Percentiles rank a stretch among this genome's conserved stretches.
Conservation (phyloP, 202 grass and related monocot genomes). For the Brachypodium distachyon region DNA sequence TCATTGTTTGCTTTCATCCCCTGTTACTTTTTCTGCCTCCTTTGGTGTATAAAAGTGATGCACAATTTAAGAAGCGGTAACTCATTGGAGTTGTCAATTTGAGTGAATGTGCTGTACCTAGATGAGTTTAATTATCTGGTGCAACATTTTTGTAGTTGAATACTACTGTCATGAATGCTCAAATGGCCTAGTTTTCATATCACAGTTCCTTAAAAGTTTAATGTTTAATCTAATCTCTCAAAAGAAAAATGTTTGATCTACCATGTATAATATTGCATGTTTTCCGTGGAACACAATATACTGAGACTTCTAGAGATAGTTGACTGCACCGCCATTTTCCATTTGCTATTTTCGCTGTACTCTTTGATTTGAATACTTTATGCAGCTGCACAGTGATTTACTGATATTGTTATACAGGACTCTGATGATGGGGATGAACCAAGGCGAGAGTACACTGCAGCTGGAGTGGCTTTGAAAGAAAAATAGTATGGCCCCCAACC, state of each 20-base stretch:
- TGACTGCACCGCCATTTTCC: not conserved
- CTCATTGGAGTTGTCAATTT: no score
- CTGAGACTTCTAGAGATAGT: not conserved
- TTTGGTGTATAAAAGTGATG: no score
- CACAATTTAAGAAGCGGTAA: no score
- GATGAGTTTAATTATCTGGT: no score
- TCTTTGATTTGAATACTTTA: constrained; percentile 13
- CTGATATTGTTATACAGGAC: constrained; percentile 54
- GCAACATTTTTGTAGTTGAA: no score
- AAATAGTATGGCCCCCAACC: constrained; percentile 84
- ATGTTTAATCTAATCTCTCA: no score
- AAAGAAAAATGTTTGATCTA: not conserved
- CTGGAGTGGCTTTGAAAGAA: constrained; percentile 83
- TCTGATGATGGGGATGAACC: constrained; percentile 74
- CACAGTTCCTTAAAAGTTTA: not conserved
- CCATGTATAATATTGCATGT: not conserved
- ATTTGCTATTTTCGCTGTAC: not conserved
- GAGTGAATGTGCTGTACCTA: no score
- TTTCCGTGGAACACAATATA: not conserved
- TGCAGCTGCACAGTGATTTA: constrained; percentile 16
- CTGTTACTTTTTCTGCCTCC: no score
- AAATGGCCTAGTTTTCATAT: no score
- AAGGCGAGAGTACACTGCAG: constrained; percentile 73
- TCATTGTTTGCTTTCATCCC: no score
- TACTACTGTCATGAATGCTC: not conserved